Conservation (phyloP, 352 stramenopile species). For the Pythium pyrilobum region DNA sequence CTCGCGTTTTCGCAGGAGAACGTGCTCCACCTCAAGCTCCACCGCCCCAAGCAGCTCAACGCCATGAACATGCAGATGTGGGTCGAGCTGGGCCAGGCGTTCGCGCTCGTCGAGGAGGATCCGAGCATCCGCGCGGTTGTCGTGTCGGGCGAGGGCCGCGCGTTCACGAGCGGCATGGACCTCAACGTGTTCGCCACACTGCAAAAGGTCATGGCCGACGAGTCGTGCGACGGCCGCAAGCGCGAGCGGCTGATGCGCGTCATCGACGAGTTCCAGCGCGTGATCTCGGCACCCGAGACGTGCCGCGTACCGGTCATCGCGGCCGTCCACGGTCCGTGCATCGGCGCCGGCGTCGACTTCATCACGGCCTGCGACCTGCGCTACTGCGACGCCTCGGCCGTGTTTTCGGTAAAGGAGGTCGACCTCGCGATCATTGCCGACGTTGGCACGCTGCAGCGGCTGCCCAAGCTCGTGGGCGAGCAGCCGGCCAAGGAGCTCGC, state of each 20-base stretch:
- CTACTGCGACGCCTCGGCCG: constrained; percentile 74
- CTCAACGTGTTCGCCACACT: constrained; percentile 80
- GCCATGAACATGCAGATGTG: constrained; percentile 91
- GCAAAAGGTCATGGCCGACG: constrained; percentile 48
- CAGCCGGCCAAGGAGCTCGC: constrained; percentile 80
- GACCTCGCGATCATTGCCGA: constrained; percentile 88
- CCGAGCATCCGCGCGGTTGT: constrained; percentile 69
- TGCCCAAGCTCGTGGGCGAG: constrained; percentile 82
- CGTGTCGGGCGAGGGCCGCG: constrained; percentile 69
- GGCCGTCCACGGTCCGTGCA: constrained; percentile 72
- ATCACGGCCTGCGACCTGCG: constrained; percentile 84
- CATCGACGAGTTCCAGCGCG: constrained; percentile 78
- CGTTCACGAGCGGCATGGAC: constrained; percentile 88
- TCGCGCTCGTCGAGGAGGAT: constrained; percentile 60
- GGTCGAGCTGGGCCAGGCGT: constrained; percentile 66
- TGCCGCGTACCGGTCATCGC: constrained; percentile 86
- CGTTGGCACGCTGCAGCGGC: constrained; percentile 81
- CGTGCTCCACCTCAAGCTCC: constrained; percentile 76
- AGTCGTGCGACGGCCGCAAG: constrained; percentile 75
- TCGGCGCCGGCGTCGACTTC: constrained; percentile 84
- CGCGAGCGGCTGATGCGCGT: constrained; percentile 73
- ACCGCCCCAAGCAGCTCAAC: constrained; percentile 81
- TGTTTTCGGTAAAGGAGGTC: constrained; percentile 87
- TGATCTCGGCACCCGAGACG: constrained; percentile 79
- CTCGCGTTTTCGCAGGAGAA: constrained; percentile 30